A percentile compares a stretch with the other conserved stretches of the same genome.
These are phyloP conservation scores for Cucurbita argyrosperma DNA, from an alignment of 306 rosid species.

Conservation along the genomic window DNA sequence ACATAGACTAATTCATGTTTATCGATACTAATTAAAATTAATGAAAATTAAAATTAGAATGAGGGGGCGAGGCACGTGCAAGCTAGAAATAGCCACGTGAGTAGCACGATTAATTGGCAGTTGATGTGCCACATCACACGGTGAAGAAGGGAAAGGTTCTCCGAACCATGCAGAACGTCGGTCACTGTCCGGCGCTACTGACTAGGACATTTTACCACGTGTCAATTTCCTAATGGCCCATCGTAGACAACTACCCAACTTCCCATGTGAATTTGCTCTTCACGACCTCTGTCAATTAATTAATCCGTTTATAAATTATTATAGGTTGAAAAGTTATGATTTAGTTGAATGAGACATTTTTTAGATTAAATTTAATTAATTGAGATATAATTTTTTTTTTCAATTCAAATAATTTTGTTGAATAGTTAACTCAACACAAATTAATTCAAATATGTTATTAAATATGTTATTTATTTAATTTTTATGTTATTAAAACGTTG, in stretches of 20 bases:
- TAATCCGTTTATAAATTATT: not conserved
- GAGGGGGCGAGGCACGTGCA: not conserved
- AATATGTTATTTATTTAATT: no score
- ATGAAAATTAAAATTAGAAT: not conserved
- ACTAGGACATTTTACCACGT: conserved; percentile 10
- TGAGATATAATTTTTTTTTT: no score
- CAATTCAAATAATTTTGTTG: no score
- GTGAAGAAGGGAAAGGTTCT: not conserved
- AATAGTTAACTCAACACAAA: no score
- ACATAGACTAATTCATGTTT: not conserved
- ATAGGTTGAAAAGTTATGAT: no score
- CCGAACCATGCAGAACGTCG: not conserved
- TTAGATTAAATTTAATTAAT: no score
- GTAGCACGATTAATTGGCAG: not conserved
- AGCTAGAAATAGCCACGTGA: conserved; percentile 4
- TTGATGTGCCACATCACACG: conserved; percentile 3
- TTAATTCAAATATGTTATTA: no score
- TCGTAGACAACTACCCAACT: conserved; percentile 26
- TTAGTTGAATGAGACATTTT: no score
- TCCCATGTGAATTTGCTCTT: conserved; percentile 38
- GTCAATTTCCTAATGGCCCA: not conserved
- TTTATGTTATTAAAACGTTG: no score
- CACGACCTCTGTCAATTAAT: conserved; percentile 15
- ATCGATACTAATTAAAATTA: not conserved
- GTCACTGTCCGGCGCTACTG: not conserved